phyloP scores from a whole-genome alignment of 768 basidiomycete genomes.

The Coprinopsis cinerea region DNA sequence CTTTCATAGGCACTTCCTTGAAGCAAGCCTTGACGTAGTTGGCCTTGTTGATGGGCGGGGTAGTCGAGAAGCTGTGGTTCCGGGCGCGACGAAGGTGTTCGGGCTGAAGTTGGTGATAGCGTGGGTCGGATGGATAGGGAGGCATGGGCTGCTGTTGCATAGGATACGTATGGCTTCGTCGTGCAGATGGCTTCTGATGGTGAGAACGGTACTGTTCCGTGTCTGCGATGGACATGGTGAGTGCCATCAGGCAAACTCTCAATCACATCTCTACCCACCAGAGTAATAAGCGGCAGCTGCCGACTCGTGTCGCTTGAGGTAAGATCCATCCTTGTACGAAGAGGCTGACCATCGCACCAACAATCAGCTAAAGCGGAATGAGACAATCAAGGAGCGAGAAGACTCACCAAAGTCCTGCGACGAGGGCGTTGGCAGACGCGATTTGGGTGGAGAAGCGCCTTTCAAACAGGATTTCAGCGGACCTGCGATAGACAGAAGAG shows the following conservation, averaged over 20 bases:
- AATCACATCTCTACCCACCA: conserved; percentile 2
- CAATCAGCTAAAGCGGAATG: not conserved
- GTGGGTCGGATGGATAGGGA: not conserved
- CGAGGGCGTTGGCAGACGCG: not conserved
- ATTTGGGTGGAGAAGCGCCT: not conserved
- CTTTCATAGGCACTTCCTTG: conserved; percentile 31
- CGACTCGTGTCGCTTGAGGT: conserved; percentile 2
- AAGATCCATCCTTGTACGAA: not conserved
- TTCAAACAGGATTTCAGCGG: conserved; percentile 9
- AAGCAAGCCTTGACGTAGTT: conserved; percentile 26
- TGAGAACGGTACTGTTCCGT: conserved; percentile 8
- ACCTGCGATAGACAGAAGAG: not conserved
- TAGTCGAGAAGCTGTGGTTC: conserved; percentile 10
- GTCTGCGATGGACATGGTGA: not conserved
- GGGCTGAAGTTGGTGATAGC: not conserved
- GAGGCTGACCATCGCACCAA: not conserved
- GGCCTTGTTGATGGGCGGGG: conserved; percentile 9
- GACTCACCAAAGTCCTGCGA: not conserved
- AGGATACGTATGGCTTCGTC: conserved; percentile 7
- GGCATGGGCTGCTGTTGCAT: not conserved
- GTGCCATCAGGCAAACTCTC: not conserved
- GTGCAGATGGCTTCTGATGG: conserved; percentile 4
- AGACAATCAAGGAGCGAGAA: not conserved
- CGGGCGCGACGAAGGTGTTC: conserved; percentile 4
- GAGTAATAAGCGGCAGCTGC: conserved; percentile 1